A percentile compares a stretch with the other conserved stretches of the same genome.
Evolutionary conservation across 192 early-diverging fungal genomes (phyloP).

Genomic region (Coemansia sp.): DNA sequence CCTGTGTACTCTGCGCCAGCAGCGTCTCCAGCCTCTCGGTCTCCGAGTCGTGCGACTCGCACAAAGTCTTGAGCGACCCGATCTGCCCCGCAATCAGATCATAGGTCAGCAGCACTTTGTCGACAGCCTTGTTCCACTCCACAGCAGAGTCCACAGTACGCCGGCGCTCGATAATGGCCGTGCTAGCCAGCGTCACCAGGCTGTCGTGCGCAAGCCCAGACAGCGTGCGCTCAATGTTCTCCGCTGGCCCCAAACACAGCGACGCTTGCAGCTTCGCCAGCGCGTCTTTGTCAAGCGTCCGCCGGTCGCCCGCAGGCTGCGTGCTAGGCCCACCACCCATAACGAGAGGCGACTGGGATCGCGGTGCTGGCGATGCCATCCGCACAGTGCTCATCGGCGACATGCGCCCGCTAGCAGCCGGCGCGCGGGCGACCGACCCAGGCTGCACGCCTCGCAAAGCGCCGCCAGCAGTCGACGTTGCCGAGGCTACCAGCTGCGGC

Average conservation of each 20-base stretch:
- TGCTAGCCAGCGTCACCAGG: constrained; percentile 21
- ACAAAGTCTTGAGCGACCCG: constrained; percentile 26
- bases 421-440: not conserved
- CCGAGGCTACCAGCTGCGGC: constrained; percentile 28
- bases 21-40: constrained; percentile 25
- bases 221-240: constrained; percentile 30
- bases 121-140: constrained; percentile 22
- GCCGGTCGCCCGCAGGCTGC: not conserved
- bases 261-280: constrained; percentile 19
- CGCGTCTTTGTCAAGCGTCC: constrained; percentile 23
- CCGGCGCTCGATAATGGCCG: constrained; percentile 26
- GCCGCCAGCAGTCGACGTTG: not conserved
- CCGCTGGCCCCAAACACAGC: constrained; percentile 16
- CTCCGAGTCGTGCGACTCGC: constrained; percentile 19
- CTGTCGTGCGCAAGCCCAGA: constrained; percentile 20
- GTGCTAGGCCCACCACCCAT: not conserved
- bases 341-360: constrained; percentile 35
- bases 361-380: constrained; percentile 27
- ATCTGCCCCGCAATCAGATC: constrained; percentile 31
- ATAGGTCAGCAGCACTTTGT: constrained; percentile 31
- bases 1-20: constrained; percentile 36
- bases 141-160: constrained; percentile 9
- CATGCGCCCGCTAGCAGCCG: constrained; percentile 25
- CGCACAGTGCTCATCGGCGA: constrained; percentile 41
- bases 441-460: constrained; percentile 17